A percentile compares a stretch with the other conserved stretches of the same genome.
Evolutionary conservation across 352 stramenopile species (phyloP).

Genomic region (Globisporangium iwayamae): DNA sequence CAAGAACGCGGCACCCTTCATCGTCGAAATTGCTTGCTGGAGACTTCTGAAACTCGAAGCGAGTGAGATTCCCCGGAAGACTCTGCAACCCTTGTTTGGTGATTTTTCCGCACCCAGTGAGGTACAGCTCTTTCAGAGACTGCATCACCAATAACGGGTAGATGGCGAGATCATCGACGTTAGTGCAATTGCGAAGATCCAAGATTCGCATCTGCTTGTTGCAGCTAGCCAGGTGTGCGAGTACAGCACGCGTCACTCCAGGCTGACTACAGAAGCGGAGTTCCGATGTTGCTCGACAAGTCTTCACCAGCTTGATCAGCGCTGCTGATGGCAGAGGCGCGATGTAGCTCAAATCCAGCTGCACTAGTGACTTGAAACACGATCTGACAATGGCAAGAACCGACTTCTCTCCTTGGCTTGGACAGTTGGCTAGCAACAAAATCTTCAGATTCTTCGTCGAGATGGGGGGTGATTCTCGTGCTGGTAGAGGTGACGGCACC

Average conservation of each 20-base stretch:
- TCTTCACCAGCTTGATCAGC: conserved; percentile 40
- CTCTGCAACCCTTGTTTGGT: conserved; percentile 38
- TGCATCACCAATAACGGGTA: conserved; percentile 63
- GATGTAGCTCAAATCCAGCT: conserved; percentile 38
- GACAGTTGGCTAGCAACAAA: conserved; percentile 25
- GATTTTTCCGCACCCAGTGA: conserved; percentile 35
- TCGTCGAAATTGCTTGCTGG: conserved; percentile 23
- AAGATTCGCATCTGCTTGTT: conserved; percentile 56
- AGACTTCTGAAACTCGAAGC: conserved; percentile 31
- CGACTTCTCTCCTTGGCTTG: conserved; percentile 26
- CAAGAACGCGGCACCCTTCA: conserved; percentile 24
- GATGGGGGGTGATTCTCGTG: not conserved
- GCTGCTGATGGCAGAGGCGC: conserved; percentile 18
- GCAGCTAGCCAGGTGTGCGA: conserved; percentile 45
- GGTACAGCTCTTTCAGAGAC: conserved; percentile 40
- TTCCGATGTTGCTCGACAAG: conserved; percentile 22
- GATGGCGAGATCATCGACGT: conserved; percentile 56
- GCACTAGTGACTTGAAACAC: conserved; percentile 25
- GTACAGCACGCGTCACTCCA: conserved; percentile 38
- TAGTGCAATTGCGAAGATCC: conserved; percentile 46
- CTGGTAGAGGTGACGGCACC: not conserved
- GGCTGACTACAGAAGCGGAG: conserved; percentile 33
- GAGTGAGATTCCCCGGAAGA: conserved; percentile 34
- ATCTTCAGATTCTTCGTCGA: conserved; percentile 24
- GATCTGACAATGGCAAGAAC: conserved; percentile 30